These are phyloP conservation scores for Cyberlindnera xishuangbannaensis DNA, from an alignment of 805 yeast genomes.

Conservation along the genomic window DNA sequence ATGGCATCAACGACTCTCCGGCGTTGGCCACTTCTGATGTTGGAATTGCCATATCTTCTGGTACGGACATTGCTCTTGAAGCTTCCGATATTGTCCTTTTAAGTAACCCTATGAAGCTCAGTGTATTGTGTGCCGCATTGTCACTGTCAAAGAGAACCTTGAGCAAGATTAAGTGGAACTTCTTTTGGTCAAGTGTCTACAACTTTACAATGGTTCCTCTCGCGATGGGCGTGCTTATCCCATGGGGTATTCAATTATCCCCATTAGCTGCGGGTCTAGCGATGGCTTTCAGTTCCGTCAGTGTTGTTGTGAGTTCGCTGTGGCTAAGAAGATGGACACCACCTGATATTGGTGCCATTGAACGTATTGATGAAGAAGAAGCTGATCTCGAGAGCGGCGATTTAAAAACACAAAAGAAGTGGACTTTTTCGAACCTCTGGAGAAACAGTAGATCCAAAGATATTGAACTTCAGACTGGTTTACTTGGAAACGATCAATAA, in stretches of 20 bases:
- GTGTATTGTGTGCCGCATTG: slow-evolving; percentile 53
- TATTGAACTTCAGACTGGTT: slow-evolving; percentile 18
- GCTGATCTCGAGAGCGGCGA: slow-evolving; percentile 17
- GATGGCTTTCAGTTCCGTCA: slow-evolving; percentile 89
- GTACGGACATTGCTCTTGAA: slow-evolving; percentile 94
- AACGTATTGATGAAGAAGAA: slow-evolving; percentile 2
- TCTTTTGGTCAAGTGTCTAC: slow-evolving; percentile 82
- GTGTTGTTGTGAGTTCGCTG: slow-evolving; percentile 80
- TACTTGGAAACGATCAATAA: too few relatives aligned
- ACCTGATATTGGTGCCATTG: slow-evolving; percentile 12
- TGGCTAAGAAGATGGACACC: slow-evolving; percentile 61
- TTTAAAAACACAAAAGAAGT: slow-evolving; percentile 3
- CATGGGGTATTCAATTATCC: slow-evolving; percentile 68
- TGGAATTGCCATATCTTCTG: slow-evolving; percentile 88
- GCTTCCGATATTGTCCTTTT: slow-evolving; percentile 90
- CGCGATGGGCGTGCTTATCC: slow-evolving; percentile 88
- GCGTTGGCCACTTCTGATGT: slow-evolving; percentile 84
- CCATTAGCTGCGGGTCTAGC: slow-evolving; percentile 89
- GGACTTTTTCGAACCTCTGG: slow-evolving; percentile 14
- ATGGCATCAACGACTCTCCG: slow-evolving; percentile 97
- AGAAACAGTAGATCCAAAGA: slow-evolving; percentile 8
- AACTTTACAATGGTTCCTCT: slow-evolving; percentile 83
- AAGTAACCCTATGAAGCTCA: slow-evolving; percentile 33
- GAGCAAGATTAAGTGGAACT: slow-evolving; percentile 69
- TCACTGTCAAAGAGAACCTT: slow-evolving; percentile 70